Conservation (phyloP, 768 basidiomycete species). For the Suillus clintonianus region DNA sequence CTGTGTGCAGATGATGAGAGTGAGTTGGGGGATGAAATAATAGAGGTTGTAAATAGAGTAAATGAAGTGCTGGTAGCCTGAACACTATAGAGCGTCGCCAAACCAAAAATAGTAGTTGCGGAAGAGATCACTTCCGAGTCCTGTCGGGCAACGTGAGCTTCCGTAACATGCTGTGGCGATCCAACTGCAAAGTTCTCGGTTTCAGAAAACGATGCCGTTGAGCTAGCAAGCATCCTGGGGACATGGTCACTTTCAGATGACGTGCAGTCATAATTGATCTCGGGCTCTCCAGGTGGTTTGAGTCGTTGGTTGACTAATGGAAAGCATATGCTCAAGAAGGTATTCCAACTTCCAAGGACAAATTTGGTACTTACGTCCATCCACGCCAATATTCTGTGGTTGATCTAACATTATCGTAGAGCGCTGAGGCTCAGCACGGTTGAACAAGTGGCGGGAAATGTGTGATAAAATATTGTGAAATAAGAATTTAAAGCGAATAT, state of each 20-base stretch:
- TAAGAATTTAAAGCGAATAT: not conserved
- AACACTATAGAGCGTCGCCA: too few species aligned
- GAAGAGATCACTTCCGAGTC: too few species aligned
- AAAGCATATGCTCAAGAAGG: not conserved
- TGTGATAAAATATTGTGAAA: not conserved
- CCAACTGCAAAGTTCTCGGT: not conserved
- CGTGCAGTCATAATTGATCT: not conserved
- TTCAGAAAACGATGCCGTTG: not conserved
- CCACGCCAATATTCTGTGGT: not conserved
- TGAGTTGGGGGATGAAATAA: too few species aligned
- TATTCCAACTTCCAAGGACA: not conserved
- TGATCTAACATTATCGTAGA: not conserved
- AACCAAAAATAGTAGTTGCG: too few species aligned
- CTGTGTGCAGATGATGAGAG: too few species aligned
- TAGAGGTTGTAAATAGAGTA: too few species aligned
- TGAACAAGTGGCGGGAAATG: not conserved
- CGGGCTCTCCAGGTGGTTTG: not conserved
- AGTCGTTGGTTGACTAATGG: not conserved
- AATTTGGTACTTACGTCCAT: not conserved
- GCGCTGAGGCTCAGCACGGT: not conserved
- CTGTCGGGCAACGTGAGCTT: not conserved
- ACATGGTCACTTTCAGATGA: not conserved
- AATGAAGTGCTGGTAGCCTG: too few species aligned
- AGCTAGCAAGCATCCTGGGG: not conserved
- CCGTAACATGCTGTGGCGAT: not conserved